Base-by-base conservation (phyloP, 208 protist genomes). In the Wallacemonas sp. region DNA sequence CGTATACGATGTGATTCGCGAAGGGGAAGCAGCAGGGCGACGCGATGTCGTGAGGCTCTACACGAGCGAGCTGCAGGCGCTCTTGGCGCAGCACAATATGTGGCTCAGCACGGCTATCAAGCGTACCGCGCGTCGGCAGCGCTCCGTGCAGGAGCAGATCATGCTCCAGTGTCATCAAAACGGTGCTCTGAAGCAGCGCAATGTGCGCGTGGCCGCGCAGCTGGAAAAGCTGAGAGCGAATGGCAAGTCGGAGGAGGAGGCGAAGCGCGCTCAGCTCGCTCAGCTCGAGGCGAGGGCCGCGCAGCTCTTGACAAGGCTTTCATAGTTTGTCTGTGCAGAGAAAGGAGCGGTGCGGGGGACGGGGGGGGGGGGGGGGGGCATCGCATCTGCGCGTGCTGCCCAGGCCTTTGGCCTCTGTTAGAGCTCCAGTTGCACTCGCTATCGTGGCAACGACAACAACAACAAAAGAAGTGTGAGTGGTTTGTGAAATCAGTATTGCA, bases 81-180 rank as follows among this genome's bases (percentile, higher is more conserved):
- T 79, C 0, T 39, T 38, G 19, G 63, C 71, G 1, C 63, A 66
- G 8, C 61, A 69, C 14, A 46, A 55, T 24, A 45, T 69, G 19
- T 12, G 19, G 19, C 49, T 81, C 22, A 69, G 69, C 19, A 26
- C 14, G 6, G 46, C 74, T 21, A 30, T 76, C 26, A 72, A 68
- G 36, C 60, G 62, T 2, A 60, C 77, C 53, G 24, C 31, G 9
- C 12, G 24, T 15, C 62, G 63, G 12, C 70, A 73, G 55, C 56
- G 70, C 24, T 45, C 38, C 33, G 62, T 82, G 53, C 61, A 47
- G 28, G 72, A 80, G 45, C 74, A 69, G 19, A 66, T 79, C 22
- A 14, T 76, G 15, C 66, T 80, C 2, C 77, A 68, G 21, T 73
- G 46, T 1, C 68, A 86, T 38, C 38, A 34, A 6, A 73, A 67